phyloP scores from a whole-genome alignment of 148 eudicot genomes.

The Diospyros kaki region DNA sequence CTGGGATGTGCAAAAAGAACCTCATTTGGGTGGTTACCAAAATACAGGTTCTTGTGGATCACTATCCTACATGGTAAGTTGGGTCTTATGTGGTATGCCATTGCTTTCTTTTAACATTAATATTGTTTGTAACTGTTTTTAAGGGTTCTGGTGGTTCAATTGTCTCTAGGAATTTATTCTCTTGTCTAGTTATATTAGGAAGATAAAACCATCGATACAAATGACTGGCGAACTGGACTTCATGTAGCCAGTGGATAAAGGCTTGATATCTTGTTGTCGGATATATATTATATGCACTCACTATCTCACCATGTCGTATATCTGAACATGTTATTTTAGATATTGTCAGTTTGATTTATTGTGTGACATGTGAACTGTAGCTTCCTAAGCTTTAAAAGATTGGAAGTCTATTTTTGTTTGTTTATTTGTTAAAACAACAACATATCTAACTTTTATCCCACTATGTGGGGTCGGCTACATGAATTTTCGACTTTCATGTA shows the following conservation, averaged over 20 bases:
- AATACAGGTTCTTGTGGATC: slow-evolving; percentile 88
- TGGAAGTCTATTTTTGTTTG: background rate
- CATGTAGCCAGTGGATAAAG: too few relatives aligned
- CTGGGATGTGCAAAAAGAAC: slow-evolving; percentile 86
- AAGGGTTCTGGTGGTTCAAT: background rate
- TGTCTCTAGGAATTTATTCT: background rate
- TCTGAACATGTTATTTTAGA: background rate
- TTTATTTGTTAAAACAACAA: background rate
- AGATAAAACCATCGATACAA: too few relatives aligned
- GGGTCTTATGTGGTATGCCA: background rate
- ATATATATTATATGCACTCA: background rate
- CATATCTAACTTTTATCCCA: too few relatives aligned
- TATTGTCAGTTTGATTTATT: background rate
- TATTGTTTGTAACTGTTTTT: background rate
- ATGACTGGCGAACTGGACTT: too few relatives aligned
- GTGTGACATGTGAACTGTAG: background rate
- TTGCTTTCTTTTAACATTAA: background rate
- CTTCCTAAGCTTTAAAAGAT: background rate
- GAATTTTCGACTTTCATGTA: too few relatives aligned
- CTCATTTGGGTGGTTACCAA: slow-evolving; percentile 92
- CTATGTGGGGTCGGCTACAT: too few relatives aligned
- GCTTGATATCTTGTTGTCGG: too few relatives aligned
- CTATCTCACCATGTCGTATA: background rate
- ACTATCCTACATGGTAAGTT: slow-evolving; percentile 92
- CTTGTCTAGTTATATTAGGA: background rate